These are phyloP conservation scores for Colletotrichum coccodes DNA, from an alignment of 2,329 filamentous ascomycete genomes.

Conservation along the genomic window DNA sequence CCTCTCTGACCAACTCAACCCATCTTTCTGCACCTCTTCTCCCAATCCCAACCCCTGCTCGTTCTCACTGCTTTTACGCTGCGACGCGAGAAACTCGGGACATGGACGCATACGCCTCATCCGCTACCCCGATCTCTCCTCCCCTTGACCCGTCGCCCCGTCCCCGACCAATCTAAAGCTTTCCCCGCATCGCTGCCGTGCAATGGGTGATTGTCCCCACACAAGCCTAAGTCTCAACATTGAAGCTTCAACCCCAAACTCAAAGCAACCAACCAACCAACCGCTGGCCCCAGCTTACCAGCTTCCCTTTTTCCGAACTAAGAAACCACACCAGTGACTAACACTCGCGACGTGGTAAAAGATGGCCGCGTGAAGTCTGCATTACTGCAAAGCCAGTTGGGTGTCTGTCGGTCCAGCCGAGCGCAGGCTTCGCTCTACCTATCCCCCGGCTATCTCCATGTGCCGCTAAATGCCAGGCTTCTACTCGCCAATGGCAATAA, in stretches of 20 bases:
- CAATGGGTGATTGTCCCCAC: background rate
- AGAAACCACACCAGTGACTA: background rate
- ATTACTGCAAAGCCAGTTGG: slow-evolving; percentile 1
- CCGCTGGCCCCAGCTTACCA: background rate
- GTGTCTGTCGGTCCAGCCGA: background rate
- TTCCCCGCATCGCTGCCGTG: slow-evolving; percentile 15
- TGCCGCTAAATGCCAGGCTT: background rate
- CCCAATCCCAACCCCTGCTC: slow-evolving; percentile 2
- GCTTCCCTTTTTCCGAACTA: background rate
- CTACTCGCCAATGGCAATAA: background rate
- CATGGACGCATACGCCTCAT: slow-evolving; percentile 16
- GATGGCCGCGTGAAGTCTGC: background rate
- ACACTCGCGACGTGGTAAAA: background rate
- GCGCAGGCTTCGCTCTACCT: background rate
- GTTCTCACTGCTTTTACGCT: background rate
- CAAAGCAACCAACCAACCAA: background rate
- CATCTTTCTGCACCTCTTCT: background rate
- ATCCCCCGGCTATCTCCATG: background rate
- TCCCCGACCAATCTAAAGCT: background rate
- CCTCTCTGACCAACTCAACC: background rate
- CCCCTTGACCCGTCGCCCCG: slow-evolving; percentile 20
- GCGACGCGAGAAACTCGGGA: background rate
- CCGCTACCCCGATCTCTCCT: slow-evolving; percentile 27
- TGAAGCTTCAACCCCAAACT: slow-evolving; percentile 18
- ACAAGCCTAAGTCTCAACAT: slow-evolving; percentile 20